A percentile compares a stretch with the other conserved stretches of the same genome.
These are phyloP conservation scores for Ceratocystis variospora DNA, from an alignment of 2,329 filamentous ascomycete species.

Conservation along the genomic window DNA sequence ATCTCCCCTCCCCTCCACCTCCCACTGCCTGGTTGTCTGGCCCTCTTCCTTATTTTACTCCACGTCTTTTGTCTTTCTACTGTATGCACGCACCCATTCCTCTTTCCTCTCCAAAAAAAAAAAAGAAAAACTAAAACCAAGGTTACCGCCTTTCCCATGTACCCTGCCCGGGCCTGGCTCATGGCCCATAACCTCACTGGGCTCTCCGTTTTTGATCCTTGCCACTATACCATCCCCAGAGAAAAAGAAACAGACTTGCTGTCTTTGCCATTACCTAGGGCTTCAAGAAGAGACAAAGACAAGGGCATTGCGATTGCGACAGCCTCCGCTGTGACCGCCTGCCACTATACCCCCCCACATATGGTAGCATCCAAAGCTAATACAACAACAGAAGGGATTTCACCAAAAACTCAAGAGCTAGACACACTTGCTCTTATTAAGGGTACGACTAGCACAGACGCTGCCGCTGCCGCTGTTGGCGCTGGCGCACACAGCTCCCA, in stretches of 20 bases:
- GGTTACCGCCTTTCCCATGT: conserved; percentile 3
- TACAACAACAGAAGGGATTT: conserved; percentile 8
- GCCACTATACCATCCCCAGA: conserved; percentile 5
- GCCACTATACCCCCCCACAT: conserved; percentile 1
- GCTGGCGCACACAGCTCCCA: neutral
- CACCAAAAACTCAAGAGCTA: conserved; percentile 2
- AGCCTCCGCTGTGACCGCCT: conserved; percentile 7
- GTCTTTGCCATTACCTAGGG: conserved; percentile 9
- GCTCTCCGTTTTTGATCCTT: conserved; percentile 11
- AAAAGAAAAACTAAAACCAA: neutral
- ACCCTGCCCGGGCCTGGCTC: conserved; percentile 8
- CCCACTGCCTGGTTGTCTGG: neutral
- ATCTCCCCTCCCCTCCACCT: neutral
- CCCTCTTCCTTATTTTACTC: neutral
- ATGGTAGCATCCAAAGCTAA: neutral
- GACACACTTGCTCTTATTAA: neutral
- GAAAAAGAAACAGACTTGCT: conserved; percentile 5
- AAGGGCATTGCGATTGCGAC: conserved; percentile 2
- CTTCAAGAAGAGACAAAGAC: conserved; percentile 2
- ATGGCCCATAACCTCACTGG: neutral
- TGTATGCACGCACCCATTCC: neutral
- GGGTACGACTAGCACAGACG: conserved; percentile 12
- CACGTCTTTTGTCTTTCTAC: neutral
- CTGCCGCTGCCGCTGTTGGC: conserved; percentile 2
- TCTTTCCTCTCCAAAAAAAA: neutral